A percentile compares a stretch with the other conserved stretches of the same genome.
Conservation (phyloP, 371 early-diverging fungal genomes). For the Lichtheimia ramosa region DNA sequence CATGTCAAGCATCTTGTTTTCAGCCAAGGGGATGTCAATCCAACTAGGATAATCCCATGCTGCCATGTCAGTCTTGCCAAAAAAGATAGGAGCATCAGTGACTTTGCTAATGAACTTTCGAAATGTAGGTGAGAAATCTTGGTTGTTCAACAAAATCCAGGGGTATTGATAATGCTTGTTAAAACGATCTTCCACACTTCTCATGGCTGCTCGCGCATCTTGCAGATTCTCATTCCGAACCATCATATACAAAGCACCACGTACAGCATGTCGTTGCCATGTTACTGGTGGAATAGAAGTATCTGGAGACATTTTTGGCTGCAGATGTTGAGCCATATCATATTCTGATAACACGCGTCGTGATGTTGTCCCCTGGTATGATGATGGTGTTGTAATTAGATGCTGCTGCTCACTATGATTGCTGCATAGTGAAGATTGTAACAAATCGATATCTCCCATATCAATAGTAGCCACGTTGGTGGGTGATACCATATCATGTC, state of each 20-base stretch:
- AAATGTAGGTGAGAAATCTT: constrained; percentile 36
- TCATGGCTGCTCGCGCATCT: constrained; percentile 33
- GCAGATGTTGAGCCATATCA: constrained; percentile 5
- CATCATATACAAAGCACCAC: constrained; percentile 36
- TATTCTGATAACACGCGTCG: constrained; percentile 1
- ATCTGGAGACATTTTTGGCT: constrained; percentile 12
- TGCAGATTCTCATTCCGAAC: constrained; percentile 33
- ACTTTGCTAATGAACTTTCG: constrained; percentile 27
- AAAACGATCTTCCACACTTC: constrained; percentile 48
- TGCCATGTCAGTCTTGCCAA: constrained; percentile 43
- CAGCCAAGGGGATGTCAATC: constrained; percentile 41
- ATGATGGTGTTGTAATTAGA: not conserved
- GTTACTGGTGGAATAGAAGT: constrained; percentile 7
- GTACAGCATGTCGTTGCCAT: constrained; percentile 22
- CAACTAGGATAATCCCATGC: constrained; percentile 50
- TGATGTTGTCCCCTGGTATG: no score
- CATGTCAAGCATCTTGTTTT: constrained; percentile 20
- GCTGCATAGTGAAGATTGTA: constrained; percentile 3
- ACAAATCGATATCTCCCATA: constrained; percentile 8
- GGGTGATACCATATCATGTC: constrained; percentile 6
- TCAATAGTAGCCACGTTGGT: constrained; percentile 5
- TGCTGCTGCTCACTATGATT: not conserved
- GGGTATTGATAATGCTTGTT: constrained; percentile 44
- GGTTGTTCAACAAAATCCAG: constrained; percentile 49
- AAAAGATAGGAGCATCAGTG: constrained; percentile 31